phyloP scores from a whole-genome alignment of 2,329 filamentous ascomycete genomes.

The Aspergillus sp. region DNA sequence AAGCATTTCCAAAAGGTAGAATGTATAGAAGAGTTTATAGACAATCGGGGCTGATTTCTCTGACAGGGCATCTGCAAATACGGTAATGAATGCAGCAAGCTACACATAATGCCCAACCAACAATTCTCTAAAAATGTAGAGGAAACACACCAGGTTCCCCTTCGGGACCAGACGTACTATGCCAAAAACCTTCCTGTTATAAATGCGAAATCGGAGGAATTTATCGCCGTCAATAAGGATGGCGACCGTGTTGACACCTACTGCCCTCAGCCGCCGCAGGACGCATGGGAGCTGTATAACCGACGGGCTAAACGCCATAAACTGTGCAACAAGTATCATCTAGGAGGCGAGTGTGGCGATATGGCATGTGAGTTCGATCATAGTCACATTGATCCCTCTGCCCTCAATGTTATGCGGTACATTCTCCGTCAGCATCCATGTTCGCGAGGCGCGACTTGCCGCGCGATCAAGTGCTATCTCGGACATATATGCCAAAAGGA shows the following conservation, averaged over 20 bases:
- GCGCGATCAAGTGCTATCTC: conserved; percentile 38
- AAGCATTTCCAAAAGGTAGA: conserved; percentile 31
- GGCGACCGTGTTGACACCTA: conserved; percentile 45
- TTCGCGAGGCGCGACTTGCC: conserved; percentile 35
- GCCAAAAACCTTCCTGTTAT: conserved; percentile 12
- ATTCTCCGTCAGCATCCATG: conserved; percentile 44
- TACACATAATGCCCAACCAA: conserved; percentile 24
- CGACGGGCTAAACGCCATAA: conserved; percentile 35
- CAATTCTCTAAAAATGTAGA: conserved; percentile 13
- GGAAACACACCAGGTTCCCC: conserved; percentile 9
- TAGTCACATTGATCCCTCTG: conserved; percentile 32
- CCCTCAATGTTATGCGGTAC: conserved; percentile 39
- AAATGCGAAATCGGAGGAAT: conserved; percentile 14
- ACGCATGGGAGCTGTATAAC: conserved; percentile 38
- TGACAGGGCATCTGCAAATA: conserved; percentile 28
- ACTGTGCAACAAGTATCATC: conserved; percentile 47
- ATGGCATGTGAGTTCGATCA: conserved; percentile 44
- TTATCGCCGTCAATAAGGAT: conserved; percentile 45
- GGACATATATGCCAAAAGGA: conserved; percentile 41
- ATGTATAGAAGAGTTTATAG: too few species aligned
- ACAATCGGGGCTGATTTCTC: conserved; percentile 1
- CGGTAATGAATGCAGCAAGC: conserved; percentile 25
- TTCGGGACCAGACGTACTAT: conserved; percentile 17
- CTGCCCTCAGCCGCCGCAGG: conserved; percentile 29
- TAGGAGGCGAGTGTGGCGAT: conserved; percentile 37